Base-by-base conservation (phyloP, 129 eudicot genomes). In the Centaurea solstitialis region DNA sequence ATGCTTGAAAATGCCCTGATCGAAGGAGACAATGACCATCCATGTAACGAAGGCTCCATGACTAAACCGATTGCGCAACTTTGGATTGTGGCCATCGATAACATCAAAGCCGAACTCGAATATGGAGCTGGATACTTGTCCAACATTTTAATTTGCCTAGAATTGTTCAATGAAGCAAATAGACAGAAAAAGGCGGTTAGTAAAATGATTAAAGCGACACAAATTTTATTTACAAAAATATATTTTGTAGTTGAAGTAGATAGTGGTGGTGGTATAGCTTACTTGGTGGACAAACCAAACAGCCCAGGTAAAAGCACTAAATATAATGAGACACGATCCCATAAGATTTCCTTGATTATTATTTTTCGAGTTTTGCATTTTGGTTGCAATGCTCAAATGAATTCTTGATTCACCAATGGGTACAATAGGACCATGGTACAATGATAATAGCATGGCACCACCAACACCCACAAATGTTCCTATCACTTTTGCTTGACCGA, bases 361-460 rank as follows among this genome's bases (percentile, higher is more conserved):
- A 10, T 78, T 76, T 28, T 23, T 74, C 21, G 78, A n/a, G 39
- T 76, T 70, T 10, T 79, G 28, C 7, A 53, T 61, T 45, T 81
- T 78, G 6, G 70, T 83, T 23, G 89, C 79, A 70, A 84, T 77
- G 38, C 59, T 82, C 89, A 94, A 89, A 20, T 89, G 85, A 65
- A 90, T 82, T 13, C 74, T 26, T 21, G 98, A 88, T 79, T 83
- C 74, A 5, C 93, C 88, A 0, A 94, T 81, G 20, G 85, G 85
- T 65, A 95, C 65, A 7, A 72, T n/a, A 22, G 84, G 86, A 33
- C 99, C 99, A 80, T 92, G 92, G 87, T 92, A 92, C 39, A 95
- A 82, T 22, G 94, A 95, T 70, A 95, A 69, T 33, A 95, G 38
- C 87, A 90, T 77, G 9, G 99, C 97, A 76, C 99, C 99, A 33